Evolutionary conservation across 768 basidiomycete species (phyloP), one percentile per base, ranked within the genome.

Genomic region (Pisolithus sp.): DNA sequence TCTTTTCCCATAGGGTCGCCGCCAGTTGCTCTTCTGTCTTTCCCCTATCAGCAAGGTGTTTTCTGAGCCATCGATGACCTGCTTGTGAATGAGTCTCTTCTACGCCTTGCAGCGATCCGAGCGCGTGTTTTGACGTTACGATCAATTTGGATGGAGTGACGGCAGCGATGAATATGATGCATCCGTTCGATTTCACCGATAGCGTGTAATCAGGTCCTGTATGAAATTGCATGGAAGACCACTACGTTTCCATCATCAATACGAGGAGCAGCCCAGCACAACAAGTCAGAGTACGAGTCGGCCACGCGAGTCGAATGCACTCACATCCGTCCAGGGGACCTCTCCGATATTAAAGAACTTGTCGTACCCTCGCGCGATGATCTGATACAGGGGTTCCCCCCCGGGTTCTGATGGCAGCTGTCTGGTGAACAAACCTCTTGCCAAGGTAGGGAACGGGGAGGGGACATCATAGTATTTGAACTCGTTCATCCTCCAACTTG

Each of bases 321-420:
- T 59, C 63, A 95, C 95, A 51, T 83, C 83, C 1, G 87, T 94
- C 93, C 94, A 98, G 2, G 86, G 89, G 5, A 97, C 92, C 67
- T 99, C 96, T 4, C 85, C 90, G 28, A 96, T 90, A 64, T 96
- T 97, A 76, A 97, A 98, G 70, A 99, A 98, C 73, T 99, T 99
- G 74, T 98, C 96, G 64, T 99, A 98, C 0, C 95, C 96, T 43
- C 96, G 74, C 0, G 80, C 86, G 1, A 96, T 83, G 51, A 99
- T 93, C 51, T 83, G 72, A 53, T 75, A 68, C 48, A 62, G 64
- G 45, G 54, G 59, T 75, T 66, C 70, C 37, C 62, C 66, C 40
- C 65, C 53, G 1, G 52, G 55, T 48, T 65, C 57, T 15, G 71
- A 63, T 7, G 65, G 52, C 13, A 77, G 50, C 31, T 86, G 77